A percentile compares a stretch with the other conserved stretches of the same genome.
These are phyloP conservation scores for Senna tora DNA, from an alignment of 306 rosid species.

Conservation along the genomic window DNA sequence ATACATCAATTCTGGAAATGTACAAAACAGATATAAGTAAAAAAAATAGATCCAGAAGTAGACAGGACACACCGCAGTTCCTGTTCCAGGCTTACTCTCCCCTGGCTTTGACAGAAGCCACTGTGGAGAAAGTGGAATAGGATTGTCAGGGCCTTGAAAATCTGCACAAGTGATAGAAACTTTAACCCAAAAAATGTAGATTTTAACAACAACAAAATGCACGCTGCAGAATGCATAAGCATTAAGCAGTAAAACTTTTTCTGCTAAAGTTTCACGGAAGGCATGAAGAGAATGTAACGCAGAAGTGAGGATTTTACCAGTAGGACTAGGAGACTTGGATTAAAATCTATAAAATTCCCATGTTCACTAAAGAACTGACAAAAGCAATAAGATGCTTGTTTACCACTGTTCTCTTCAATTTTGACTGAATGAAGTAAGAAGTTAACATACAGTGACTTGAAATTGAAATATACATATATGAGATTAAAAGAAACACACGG, in stretches of 20 bases:
- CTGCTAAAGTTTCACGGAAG: neutral
- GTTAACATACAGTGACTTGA: neutral
- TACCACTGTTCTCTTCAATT: neutral
- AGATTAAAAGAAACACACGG: too few species aligned
- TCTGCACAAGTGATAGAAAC: conserved; percentile 48
- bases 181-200: neutral
- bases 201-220: neutral
- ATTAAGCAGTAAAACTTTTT: conserved; percentile 19
- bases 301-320: neutral
- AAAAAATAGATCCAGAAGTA: conserved; percentile 21
- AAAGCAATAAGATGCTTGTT: neutral
- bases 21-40: conserved; percentile 12
- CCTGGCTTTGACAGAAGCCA: conserved; percentile 93
- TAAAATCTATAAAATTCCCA: neutral
- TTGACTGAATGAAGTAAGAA: neutral
- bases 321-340: neutral
- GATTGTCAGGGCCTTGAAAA: conserved; percentile 74
- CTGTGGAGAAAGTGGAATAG: conserved; percentile 96
- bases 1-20: neutral
- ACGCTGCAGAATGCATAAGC: neutral
- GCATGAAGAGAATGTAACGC: neutral
- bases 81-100: conserved; percentile 80
- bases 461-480: too few species aligned
- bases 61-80: conserved; percentile 65
- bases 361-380: neutral